phyloP scores from a whole-genome alignment of 179 eudicot species.

The Heliamphora pulchella region DNA sequence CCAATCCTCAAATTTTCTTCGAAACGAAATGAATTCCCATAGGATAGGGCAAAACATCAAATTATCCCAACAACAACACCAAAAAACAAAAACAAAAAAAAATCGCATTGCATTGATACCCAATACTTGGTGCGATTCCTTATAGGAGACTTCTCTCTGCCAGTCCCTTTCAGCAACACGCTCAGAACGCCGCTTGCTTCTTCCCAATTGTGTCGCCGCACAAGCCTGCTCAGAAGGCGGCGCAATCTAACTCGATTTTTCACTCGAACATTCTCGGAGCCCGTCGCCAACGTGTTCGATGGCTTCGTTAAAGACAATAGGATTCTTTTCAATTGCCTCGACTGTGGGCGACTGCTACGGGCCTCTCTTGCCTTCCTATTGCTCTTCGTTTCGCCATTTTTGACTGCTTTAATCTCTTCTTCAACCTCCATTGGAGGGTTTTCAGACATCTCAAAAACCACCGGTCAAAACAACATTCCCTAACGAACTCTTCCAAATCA shows the following conservation, averaged over 20 bases:
- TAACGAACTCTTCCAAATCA: too few species aligned
- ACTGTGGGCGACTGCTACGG: background rate
- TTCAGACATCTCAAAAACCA: background rate
- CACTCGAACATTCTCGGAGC: conserved; percentile 28
- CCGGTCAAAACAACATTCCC: background rate
- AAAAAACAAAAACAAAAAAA: background rate
- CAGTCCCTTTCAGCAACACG: conserved; percentile 45
- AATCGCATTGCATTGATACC: conserved; percentile 25
- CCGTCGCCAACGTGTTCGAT: conserved; percentile 28
- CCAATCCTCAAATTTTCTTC: background rate
- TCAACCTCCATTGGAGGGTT: background rate
- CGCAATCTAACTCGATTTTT: conserved; percentile 42
- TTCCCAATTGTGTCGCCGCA: conserved; percentile 45
- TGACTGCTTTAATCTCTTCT: background rate
- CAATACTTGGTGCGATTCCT: conserved; percentile 48
- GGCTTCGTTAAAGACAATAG: conserved; percentile 34
- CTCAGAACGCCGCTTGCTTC: conserved; percentile 67
- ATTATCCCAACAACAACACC: background rate
- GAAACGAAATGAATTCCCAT: background rate
- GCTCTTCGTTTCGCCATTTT: background rate
- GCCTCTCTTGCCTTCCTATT: background rate
- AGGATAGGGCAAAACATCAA: too few species aligned
- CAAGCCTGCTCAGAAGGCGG: conserved; percentile 37
- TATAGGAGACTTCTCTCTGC: conserved; percentile 27
- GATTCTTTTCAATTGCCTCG: conserved; percentile 17